Evolutionary conservation across 306 rosid species (phyloP), one percentile per base, ranked within the genome.

Genomic region (Coriaria nepalensis): DNA sequence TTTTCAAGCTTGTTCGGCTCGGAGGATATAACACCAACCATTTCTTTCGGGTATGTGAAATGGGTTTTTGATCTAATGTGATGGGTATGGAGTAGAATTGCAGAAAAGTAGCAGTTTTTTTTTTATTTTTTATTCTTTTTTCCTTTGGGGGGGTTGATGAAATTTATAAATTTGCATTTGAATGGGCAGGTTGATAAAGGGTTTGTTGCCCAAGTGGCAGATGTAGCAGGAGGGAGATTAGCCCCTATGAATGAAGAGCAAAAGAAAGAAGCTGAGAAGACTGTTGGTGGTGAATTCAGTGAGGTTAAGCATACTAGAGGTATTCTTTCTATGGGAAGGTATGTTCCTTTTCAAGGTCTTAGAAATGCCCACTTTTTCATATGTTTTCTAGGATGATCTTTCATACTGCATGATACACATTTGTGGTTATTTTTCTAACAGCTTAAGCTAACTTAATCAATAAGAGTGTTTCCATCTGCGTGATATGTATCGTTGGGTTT

Each of bases 241-340:
- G 94, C 95, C 52, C 85, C 95, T 50, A 77, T 85, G 98, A 85
- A 85, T 33, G 79, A 77, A 47, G 92, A 75, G 41, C 95, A 90
- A 74, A 73, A 62, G 57, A 59, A 32, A 50, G 83, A 64, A 60
- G 95, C 87, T 10, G 61, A 55, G 15, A 85, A 81, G 79, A 77
- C 76, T 5, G 81, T 85, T 53, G 72, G 84, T 56, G 95, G 93
- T 56, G 95, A 90, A 62, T 90, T 90, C 63, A 85, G 95, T 42
- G 49, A 51, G 38, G 95, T 90, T 39, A 90, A 85, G 70, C 98
- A 85, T 64, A 85, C 82, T 45, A 74, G 93, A 38, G 98, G 98
- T 4, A 82, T 90, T 75, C 94, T 90, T 53, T 90, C 98, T 33
- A 85, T 90, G 98, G 98, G 98, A 62, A 85, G 98, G 95, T 90